phyloP scores from a whole-genome alignment of 2,329 filamentous ascomycete species.

The Sarocladium oryzae region DNA sequence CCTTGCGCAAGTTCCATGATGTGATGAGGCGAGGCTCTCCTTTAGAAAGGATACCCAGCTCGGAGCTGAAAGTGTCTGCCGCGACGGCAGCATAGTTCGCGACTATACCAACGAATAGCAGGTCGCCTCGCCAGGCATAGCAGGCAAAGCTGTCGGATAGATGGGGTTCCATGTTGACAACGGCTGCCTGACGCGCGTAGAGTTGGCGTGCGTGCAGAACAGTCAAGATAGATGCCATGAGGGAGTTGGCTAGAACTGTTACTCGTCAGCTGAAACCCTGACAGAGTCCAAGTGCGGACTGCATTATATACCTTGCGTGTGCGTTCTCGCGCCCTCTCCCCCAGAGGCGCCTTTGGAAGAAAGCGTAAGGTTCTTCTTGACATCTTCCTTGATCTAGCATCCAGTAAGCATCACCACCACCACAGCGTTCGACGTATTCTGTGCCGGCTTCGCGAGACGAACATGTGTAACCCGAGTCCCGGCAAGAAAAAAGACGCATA shows the following conservation, averaged over 20 bases:
- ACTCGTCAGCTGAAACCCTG: background rate
- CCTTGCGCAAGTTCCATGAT: slow-evolving; percentile 64
- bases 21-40: slow-evolving; percentile 78
- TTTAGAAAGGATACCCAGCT: slow-evolving; percentile 83
- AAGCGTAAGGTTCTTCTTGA: slow-evolving; percentile 77
- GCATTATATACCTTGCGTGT: slow-evolving; percentile 84
- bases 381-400: slow-evolving; percentile 70
- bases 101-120: slow-evolving; percentile 59
- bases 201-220: slow-evolving; percentile 57
- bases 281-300: too few relatives aligned
- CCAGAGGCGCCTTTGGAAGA: slow-evolving; percentile 65
- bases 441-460: slow-evolving; percentile 17
- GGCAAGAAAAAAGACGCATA: slow-evolving; percentile 79
- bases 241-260: slow-evolving; percentile 75
- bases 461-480: slow-evolving; percentile 82
- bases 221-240: slow-evolving; percentile 62
- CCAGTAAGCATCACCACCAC: too few relatives aligned
- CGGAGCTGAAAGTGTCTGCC: slow-evolving; percentile 90
- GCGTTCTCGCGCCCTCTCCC: slow-evolving; percentile 75
- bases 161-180: slow-evolving; percentile 25
- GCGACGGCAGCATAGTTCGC: slow-evolving; percentile 87
- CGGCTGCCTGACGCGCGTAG: slow-evolving; percentile 35
- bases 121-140: slow-evolving; percentile 55
- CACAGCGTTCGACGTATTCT: too few relatives aligned
- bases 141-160: slow-evolving; percentile 40